phyloP scores from a whole-genome alignment of 2,329 filamentous ascomycete genomes.

The Ophiocordyceps camponoti-rufipedis region DNA sequence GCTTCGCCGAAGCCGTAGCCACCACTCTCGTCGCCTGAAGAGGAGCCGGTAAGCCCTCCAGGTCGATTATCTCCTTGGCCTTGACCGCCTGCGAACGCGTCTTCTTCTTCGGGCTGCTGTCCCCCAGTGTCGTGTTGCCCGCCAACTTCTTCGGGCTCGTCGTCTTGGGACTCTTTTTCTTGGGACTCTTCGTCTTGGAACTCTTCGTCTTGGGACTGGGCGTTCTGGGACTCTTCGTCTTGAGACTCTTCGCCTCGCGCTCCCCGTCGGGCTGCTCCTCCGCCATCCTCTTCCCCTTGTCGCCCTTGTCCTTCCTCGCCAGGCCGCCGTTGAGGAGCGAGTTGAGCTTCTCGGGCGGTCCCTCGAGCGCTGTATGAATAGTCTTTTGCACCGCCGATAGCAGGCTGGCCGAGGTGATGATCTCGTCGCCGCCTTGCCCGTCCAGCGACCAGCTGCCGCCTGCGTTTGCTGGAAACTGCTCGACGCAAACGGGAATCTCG shows the following conservation, averaged over 20 bases:
- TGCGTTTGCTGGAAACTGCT: slow-evolving; percentile 44
- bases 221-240: slow-evolving; percentile 3
- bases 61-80: slow-evolving; percentile 6
- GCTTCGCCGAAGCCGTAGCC: slow-evolving; percentile 73
- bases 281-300: slow-evolving; percentile 14
- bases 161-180: too few relatives aligned
- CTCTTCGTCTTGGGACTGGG: too few relatives aligned
- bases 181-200: too few relatives aligned
- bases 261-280: slow-evolving; percentile 4
- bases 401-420: slow-evolving; percentile 31
- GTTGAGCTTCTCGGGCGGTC: slow-evolving; percentile 22
- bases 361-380: slow-evolving; percentile 24
- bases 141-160: slow-evolving; percentile 10
- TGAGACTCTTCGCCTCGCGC: neutral
- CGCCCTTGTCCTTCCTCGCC: slow-evolving; percentile 19
- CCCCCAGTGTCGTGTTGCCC: slow-evolving; percentile 25
- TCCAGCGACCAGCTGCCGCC: slow-evolving; percentile 52
- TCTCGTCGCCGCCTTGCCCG: slow-evolving; percentile 25
- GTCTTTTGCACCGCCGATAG: slow-evolving; percentile 33
- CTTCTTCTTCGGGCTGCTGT: slow-evolving; percentile 16
- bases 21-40: slow-evolving; percentile 43
- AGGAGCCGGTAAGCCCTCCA: slow-evolving; percentile 17
- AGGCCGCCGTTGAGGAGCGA: slow-evolving; percentile 27
- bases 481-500: slow-evolving; percentile 59
- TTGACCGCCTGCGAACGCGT: slow-evolving; percentile 13